Conservation (phyloP, 345 rosid genomes). For the Psidium friedrichsthalianum region DNA sequence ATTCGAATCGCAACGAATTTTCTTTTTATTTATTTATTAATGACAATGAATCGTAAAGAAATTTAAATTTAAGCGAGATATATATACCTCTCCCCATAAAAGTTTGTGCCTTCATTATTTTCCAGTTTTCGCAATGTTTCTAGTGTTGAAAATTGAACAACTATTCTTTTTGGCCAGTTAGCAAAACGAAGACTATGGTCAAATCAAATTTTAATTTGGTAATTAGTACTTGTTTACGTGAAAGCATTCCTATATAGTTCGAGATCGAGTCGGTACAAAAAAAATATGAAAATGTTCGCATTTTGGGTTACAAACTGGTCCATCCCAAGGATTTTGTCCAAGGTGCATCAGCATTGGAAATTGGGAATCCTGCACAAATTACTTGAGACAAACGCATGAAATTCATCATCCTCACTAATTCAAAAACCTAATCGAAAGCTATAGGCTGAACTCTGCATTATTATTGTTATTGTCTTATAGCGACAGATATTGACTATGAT, state of each 20-base stretch:
- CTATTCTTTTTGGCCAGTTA: neutral
- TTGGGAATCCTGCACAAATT: neutral
- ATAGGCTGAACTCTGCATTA: neutral
- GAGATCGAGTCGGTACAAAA: neutral
- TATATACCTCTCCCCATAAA: neutral
- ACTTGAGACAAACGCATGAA: neutral
- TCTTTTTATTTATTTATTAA: neutral
- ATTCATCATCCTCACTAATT: neutral
- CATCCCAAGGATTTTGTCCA: neutral
- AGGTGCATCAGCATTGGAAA: neutral
- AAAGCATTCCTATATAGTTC: neutral
- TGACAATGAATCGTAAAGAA: accelerated
- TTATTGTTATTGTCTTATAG: neutral
- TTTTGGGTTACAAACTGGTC: neutral
- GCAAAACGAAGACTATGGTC: neutral
- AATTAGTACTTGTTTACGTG: neutral
- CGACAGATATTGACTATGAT: neutral
- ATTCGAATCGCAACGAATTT: neutral
- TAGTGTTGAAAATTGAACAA: neutral
- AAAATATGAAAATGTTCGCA: neutral
- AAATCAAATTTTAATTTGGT: neutral
- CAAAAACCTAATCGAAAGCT: neutral
- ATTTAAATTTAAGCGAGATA: neutral
- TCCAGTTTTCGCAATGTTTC: neutral
- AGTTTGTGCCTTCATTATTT: neutral